Conservation (phyloP, 345 rosid species). For the Firmiana major region DNA sequence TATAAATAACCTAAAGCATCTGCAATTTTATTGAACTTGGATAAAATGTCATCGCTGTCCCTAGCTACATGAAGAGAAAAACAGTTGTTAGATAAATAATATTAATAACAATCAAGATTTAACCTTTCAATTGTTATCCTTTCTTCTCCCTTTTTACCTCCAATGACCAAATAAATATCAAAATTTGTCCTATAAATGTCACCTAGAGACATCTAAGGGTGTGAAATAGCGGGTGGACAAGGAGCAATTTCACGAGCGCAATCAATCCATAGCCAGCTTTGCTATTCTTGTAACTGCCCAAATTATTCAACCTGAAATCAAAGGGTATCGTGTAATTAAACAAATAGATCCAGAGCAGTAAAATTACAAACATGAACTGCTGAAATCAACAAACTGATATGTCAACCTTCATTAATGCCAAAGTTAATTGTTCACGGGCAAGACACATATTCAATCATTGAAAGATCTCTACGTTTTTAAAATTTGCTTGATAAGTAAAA, state of each 20-base stretch:
- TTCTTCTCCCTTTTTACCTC: too few relatives aligned
- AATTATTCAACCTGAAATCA: conserved; percentile 9
- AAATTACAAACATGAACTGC: not conserved
- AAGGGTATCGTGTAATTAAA: not conserved
- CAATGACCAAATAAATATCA: too few relatives aligned
- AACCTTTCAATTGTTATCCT: too few relatives aligned
- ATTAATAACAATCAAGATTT: too few relatives aligned
- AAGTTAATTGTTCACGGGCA: not conserved
- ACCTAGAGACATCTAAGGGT: not conserved
- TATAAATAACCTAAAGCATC: not conserved
- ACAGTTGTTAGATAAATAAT: too few relatives aligned
- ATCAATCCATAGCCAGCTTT: not conserved
- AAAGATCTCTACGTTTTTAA: not conserved
- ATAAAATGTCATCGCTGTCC: not conserved
- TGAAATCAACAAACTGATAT: not conserved
- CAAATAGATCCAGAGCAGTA: not conserved
- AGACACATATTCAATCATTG: not conserved
- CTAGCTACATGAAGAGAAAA: conserved; percentile 16
- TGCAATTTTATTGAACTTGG: not conserved
- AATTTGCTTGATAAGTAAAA: not conserved
- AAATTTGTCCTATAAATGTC: conserved; percentile 3
- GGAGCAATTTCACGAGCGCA: not conserved
- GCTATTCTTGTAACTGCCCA: not conserved
- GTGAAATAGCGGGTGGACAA: not conserved
- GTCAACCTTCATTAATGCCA: not conserved